Conservation (phyloP, 805 yeast species). For the Saccharomycopsis capsularis region DNA sequence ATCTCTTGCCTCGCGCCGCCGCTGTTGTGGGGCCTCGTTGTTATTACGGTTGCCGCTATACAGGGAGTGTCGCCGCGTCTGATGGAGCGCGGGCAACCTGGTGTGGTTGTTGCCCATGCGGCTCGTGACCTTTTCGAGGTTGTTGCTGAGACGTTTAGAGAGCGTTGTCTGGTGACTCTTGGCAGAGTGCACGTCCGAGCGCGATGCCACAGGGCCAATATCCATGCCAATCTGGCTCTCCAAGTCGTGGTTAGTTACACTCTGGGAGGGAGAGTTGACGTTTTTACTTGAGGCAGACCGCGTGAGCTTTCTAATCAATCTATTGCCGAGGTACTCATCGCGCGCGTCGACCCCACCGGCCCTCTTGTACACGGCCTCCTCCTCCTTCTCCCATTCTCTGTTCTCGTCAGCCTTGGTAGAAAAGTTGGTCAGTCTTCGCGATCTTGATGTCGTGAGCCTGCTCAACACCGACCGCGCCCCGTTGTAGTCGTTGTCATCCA, state of each 20-base stretch:
- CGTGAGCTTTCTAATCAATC: constrained; percentile 4
- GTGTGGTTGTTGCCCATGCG: not conserved
- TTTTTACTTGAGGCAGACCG: not conserved
- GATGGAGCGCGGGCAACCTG: not conserved
- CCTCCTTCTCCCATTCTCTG: constrained; percentile 46
- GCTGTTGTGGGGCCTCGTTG: not conserved
- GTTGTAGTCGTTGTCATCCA: constrained; percentile 26
- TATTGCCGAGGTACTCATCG: constrained; percentile 15
- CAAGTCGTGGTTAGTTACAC: not conserved
- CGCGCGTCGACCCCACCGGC: constrained; percentile 21
- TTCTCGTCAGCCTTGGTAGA: constrained; percentile 34
- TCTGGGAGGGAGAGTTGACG: not conserved
- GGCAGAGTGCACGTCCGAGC: not conserved
- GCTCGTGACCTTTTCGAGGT: constrained; percentile 2
- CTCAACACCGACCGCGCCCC: constrained; percentile 20
- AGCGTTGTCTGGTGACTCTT: not conserved
- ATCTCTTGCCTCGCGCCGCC: not conserved
- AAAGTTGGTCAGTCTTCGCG: not conserved
- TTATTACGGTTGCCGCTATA: not conserved
- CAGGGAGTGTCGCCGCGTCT: too few species aligned
- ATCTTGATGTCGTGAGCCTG: not conserved
- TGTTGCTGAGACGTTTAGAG: not conserved
- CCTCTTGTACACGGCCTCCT: constrained; percentile 20
- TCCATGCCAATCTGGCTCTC: not conserved
- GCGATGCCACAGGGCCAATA: not conserved